Evolutionary conservation across 202 grass and related monocot genomes (phyloP).

Genomic region (Miscanthus sacchariflorus): DNA sequence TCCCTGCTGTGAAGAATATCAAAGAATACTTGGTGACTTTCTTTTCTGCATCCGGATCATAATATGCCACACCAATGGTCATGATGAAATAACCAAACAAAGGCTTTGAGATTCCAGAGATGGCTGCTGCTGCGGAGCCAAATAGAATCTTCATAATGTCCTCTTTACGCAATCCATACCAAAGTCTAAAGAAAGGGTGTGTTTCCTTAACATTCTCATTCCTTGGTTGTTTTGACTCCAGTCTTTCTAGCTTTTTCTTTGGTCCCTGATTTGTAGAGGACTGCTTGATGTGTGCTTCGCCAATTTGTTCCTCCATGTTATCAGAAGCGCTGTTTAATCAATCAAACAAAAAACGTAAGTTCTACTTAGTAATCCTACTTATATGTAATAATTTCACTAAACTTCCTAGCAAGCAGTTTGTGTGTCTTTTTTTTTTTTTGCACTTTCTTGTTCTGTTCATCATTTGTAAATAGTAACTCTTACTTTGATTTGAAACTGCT

Average conservation of each 20-base stretch:
- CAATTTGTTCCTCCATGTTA: constrained; percentile 43
- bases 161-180: constrained; percentile 60
- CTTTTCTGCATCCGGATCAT: constrained; percentile 48
- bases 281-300: constrained; percentile 34
- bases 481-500: background rate
- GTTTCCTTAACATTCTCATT: constrained; percentile 37
- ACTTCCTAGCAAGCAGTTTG: constrained; percentile 24
- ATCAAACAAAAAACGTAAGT: constrained; percentile 37
- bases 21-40: constrained; percentile 58
- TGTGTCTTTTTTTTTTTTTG: constrained; percentile 19
- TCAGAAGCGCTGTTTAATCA: constrained; percentile 51
- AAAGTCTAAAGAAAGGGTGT: constrained; percentile 55
- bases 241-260: constrained; percentile 41
- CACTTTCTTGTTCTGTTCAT: constrained; percentile 20
- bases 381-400: constrained; percentile 26
- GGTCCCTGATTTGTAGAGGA: constrained; percentile 40
- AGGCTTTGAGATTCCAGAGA: constrained; percentile 75
- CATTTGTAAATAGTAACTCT: constrained; percentile 23
- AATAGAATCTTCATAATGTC: constrained; percentile 58
- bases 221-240: constrained; percentile 25
- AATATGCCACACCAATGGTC: constrained; percentile 73
- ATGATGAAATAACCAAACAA: constrained; percentile 75
- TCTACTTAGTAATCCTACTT: constrained; percentile 38
- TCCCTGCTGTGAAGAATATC: constrained; percentile 56
- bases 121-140: constrained; percentile 65